Base-by-base conservation (phyloP, 306 rosid species). In the Calophaca sinica region DNA sequence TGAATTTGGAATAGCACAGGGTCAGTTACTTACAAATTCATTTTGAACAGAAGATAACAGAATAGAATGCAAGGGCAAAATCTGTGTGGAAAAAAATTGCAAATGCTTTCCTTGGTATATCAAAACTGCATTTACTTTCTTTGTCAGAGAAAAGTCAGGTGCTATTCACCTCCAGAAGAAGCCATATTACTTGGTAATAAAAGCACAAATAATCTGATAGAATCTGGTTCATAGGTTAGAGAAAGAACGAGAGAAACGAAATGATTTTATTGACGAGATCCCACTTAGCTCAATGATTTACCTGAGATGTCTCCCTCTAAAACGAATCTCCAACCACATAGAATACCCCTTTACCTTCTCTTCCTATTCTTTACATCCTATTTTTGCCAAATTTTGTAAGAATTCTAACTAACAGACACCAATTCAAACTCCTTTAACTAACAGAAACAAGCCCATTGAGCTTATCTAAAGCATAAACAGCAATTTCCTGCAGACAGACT, bases 161-260 rank as follows among this genome's bases (percentile, higher is more conserved):
- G 8, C 63, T 39, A 51, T 26, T 50, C 31, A 51, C 54, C 53
- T 62, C 57, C 58, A 42, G n/a, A 60, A 73, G 46, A 60, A 60
- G 59, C 59, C 14, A 45, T 20, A 66, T 31, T 54, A 31, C 26
- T 65, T 11, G 10, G 33, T 54, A 54, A 41, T 14, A 39, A 55
- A 66, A 64, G 51, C 39, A 55, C 68, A 67, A 55, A 45, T 10
- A 41, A 57, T 54, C 50, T 39, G 50, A 38, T 62, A 62, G 12
- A 35, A 2, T 35, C 68, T 7, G 12, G 48, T 35, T 36, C 68
- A 62, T 7, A 11, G n/a, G 8, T 36, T 36, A 36, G 68, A 62
- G 68, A 62, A 13, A 3, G 28, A 14, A 62, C 13, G 48, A n/a
- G 32, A 62, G 11, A 38, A 35, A 36, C 2, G 4, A 35, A 31